Conservation (phyloP, 495 filamentous ascomycete genomes). For the Aspergillus bertholletiae region DNA sequence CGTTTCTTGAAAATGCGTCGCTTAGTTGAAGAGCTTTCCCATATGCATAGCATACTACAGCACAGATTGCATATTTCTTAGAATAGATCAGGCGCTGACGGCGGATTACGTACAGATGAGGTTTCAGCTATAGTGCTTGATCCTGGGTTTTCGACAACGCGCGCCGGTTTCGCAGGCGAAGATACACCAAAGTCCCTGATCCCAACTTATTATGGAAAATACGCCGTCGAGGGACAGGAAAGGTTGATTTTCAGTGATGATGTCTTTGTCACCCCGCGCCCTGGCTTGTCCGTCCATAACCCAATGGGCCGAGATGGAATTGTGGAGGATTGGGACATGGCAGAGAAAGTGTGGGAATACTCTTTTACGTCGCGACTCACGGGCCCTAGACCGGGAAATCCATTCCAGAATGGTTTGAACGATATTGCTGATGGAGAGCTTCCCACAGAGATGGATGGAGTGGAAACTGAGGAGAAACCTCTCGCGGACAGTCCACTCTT, state of each 20-base stretch:
- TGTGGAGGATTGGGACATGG: slow-evolving; percentile 95
- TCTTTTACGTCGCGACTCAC: slow-evolving; percentile 75
- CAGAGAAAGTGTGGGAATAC: slow-evolving; percentile 85
- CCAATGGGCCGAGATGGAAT: slow-evolving; percentile 86
- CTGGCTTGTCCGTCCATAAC: slow-evolving; percentile 77
- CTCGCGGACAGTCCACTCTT: slow-evolving; percentile 86
- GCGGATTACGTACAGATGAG: slow-evolving; percentile 62
- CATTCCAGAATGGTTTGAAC: slow-evolving; percentile 72
- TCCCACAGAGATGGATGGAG: slow-evolving; percentile 62
- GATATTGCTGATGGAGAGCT: slow-evolving; percentile 57
- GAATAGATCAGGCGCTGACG: slow-evolving; percentile 15
- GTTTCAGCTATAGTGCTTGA: slow-evolving; percentile 96
- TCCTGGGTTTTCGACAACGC: slow-evolving; percentile 82
- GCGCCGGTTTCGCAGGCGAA: slow-evolving; percentile 96
- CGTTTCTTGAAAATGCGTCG: slow-evolving; percentile 17
- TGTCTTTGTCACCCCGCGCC: slow-evolving; percentile 70
- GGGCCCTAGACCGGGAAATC: slow-evolving; percentile 57
- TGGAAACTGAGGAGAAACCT: slow-evolving; percentile 70
- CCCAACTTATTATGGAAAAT: slow-evolving; percentile 78
- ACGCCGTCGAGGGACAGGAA: slow-evolving; percentile 51
- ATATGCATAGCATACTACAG: neutral
- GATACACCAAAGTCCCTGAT: slow-evolving; percentile 92
- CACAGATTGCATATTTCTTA: neutral
- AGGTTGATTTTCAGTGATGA: slow-evolving; percentile 81
- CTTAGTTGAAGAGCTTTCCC: neutral